A percentile compares a stretch with the other conserved stretches of the same genome.
Evolutionary conservation across 768 basidiomycete genomes (phyloP).

Genomic region (Kwoniella bestiolae): DNA sequence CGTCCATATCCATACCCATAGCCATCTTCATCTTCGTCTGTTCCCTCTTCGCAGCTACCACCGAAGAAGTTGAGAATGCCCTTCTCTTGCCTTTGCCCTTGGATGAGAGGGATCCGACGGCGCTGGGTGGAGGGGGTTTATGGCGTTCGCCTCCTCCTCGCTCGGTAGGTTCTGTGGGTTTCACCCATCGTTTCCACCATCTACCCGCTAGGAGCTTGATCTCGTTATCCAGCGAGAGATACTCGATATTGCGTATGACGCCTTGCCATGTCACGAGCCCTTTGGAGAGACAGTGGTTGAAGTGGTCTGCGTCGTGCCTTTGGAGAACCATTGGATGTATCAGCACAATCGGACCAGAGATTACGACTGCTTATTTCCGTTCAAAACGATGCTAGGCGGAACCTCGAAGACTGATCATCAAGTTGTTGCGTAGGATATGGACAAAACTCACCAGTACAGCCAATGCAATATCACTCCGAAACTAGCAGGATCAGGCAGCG

Average conservation of each 20-base stretch:
- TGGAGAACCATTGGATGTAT: slow-evolving; percentile 40
- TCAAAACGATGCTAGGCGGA: too few relatives aligned
- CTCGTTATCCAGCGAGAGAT: slow-evolving; percentile 74
- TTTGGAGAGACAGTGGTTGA: slow-evolving; percentile 70
- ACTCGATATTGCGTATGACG: slow-evolving; percentile 85
- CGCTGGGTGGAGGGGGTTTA: background rate
- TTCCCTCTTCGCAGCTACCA: background rate
- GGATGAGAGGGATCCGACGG: background rate
- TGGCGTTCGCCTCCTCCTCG: background rate
- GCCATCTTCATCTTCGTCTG: background rate
- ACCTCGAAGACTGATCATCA: too few relatives aligned
- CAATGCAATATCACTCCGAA: slow-evolving; percentile 52
- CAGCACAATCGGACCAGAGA: background rate
- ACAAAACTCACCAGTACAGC: slow-evolving; percentile 51
- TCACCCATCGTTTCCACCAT: slow-evolving; percentile 72
- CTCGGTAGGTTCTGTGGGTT: slow-evolving; percentile 21
- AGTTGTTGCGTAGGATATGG: too few relatives aligned
- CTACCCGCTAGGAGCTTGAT: slow-evolving; percentile 76
- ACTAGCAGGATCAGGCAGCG: slow-evolving; percentile 52
- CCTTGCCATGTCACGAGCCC: slow-evolving; percentile 80
- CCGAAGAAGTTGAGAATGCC: slow-evolving; percentile 5
- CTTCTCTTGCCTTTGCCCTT: slow-evolving; percentile 1
- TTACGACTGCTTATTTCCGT: too few relatives aligned
- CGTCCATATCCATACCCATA: slow-evolving; percentile 3
- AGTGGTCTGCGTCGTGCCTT: slow-evolving; percentile 70